phyloP scores from a whole-genome alignment of 352 stramenopile genomes.

The Phytophthora colocasiae region DNA sequence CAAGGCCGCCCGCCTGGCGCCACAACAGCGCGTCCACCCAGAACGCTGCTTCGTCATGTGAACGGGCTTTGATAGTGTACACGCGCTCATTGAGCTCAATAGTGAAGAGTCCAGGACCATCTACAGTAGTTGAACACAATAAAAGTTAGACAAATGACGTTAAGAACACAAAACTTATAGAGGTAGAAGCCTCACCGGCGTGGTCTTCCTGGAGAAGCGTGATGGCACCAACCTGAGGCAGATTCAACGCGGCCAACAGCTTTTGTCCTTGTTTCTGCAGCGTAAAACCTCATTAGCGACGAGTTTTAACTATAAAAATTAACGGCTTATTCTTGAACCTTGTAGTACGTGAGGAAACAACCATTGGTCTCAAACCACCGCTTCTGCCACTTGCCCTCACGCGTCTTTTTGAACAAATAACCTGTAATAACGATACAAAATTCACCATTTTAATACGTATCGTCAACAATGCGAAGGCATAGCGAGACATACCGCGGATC shows the following conservation, averaged over 20 bases:
- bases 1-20: slow-evolving; percentile 80
- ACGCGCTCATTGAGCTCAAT: slow-evolving; percentile 92
- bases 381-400: slow-evolving; percentile 96
- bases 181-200: slow-evolving; percentile 41
- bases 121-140: slow-evolving; percentile 33
- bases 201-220: slow-evolving; percentile 76
- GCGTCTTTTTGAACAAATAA: slow-evolving; percentile 95
- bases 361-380: slow-evolving; percentile 99
- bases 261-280: slow-evolving; percentile 93
- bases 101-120: slow-evolving; percentile 87
- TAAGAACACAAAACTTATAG: not conserved
- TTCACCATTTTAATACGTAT: not conserved
- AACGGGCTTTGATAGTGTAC: slow-evolving; percentile 92
- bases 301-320: not conserved
- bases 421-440: slow-evolving; percentile 44
- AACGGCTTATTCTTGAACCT: slow-evolving; percentile 62
- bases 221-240: slow-evolving; percentile 93
- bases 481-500: slow-evolving; percentile 50
- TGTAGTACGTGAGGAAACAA: slow-evolving; percentile 99
- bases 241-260: slow-evolving; percentile 92
- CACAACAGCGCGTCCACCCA: slow-evolving; percentile 90
- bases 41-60: slow-evolving; percentile 85
- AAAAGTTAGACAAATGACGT: slow-evolving; percentile 15
- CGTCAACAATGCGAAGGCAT: not conserved
- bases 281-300: slow-evolving; percentile 3